Evolutionary conservation across 129 eudicot species (phyloP), one percentile per base, ranked within the genome.

Genomic region (carrot (Daucus carota)): DNA sequence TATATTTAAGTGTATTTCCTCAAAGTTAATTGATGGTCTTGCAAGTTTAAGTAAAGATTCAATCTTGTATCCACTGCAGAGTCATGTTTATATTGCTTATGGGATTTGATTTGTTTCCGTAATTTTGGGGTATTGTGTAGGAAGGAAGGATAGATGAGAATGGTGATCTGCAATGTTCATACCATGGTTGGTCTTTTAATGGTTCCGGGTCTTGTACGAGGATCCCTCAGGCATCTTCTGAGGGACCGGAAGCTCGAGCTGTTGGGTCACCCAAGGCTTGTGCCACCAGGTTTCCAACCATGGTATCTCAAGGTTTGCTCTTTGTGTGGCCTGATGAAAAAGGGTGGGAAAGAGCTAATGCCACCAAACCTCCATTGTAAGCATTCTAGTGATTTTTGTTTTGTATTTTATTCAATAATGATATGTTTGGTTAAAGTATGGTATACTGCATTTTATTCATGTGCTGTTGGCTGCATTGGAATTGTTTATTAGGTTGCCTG

Each of bases 321-420:
- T 95, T 88, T 86, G 94, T 95, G 74, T 91, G 99, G 97, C 97
- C 99, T 6, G 99, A 91, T 86, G 96, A 92, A 63, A 95, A 91
- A 79, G 97, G 97, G 2, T 80, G 80, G 83, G 96, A 95, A 77
- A 77, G 88, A 88, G 94, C 99, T 82, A 68, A 43, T 72, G 94
- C 89, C 76, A 87, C 99, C 34, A 78, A 47, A 54, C 96, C 97
- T 75, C 94, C 94, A 12, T 83, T 81, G 98, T 93, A 93, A 84
- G 38, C 22, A 33, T 70, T 14, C 6, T 24, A 13, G 18, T 43
- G 50, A n/a, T 43, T 6, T 38, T 3, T 69, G 42, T 52, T 26
- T 71, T 4, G 18, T 70, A 11, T 36, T 48, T 17, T 6, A 70
- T 20, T 40, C 40, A 18, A 41, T 50, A 70, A 20, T 4, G 42